Base-by-base conservation (phyloP, 306 rosid genomes). In the Lotus japonicus region DNA sequence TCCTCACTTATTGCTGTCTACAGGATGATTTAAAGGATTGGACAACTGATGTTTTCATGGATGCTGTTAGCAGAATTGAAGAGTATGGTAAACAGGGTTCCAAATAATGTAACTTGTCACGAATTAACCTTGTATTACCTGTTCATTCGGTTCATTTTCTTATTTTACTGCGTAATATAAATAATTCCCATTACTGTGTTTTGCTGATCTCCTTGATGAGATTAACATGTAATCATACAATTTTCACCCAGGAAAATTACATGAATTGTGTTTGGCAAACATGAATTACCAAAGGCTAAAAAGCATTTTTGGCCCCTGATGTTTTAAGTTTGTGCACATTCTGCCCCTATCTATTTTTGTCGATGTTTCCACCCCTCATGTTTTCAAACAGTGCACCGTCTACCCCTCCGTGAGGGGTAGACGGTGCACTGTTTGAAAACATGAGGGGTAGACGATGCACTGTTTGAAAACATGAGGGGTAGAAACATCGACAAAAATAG, bases 11-110 rank as follows among this genome's bases (percentile, higher is more conserved):
- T n/a, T 80, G 39, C 52, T 76, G 54, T 31, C 26, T 43, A 26
- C 80, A 89, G 92, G 96, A 85, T 62, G 90, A 87, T 64, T 14
- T 89, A 70, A 89, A 85, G 80, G 90, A 92, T 67, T 92, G 96
- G 98, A 84, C 92, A 13, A 81, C 83, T 52, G 92, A 87, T 77
- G 92, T 85, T 75, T 72, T 89, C 69, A 81, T 87, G 36, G 89
- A 78, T 79, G 91, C 89, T 38, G 72, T 84, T 73, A 49, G 81
- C 41, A 82, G 88, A 54, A 88, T 71, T 45, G 90, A 87, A 79
- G 92, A 89, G 63, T 81, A 76, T 62, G 81, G 79, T 35, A 78
- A 79, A 62, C 80, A n/a, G 11, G 38, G 77, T 54, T 77, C 87
- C 71, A 60, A 68, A 36, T 76, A 43, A 73, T 70, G 69, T 23